A percentile compares a stretch with the other conserved stretches of the same genome.
Evolutionary conservation across 768 basidiomycete species (phyloP).

Genomic region (Mycena chlorophos): DNA sequence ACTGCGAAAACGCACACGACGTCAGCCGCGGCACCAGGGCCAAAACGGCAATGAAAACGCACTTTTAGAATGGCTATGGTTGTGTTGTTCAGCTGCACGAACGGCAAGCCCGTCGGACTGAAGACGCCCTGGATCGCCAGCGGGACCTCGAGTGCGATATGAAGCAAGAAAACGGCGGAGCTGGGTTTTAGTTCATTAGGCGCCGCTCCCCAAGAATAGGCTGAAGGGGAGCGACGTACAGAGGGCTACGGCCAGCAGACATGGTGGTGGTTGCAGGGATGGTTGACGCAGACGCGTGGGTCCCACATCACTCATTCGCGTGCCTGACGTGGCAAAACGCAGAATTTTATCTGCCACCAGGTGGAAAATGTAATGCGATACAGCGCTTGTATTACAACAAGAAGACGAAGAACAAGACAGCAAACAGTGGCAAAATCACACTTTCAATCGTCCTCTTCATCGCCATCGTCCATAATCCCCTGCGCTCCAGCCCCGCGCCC

Average conservation of each 20-base stretch:
- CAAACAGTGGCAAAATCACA: not conserved
- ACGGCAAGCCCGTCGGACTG: slow-evolving; percentile 63
- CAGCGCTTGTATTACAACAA: no score
- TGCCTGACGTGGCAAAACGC: no score
- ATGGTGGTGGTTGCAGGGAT: not conserved
- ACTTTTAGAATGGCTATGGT: slow-evolving; percentile 76
- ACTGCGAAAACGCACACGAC: slow-evolving; percentile 36
- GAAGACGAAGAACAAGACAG: no score
- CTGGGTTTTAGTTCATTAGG: slow-evolving; percentile 30
- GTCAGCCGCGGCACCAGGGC: not conserved
- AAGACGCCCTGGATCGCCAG: slow-evolving; percentile 75
- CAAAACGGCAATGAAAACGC: no score
- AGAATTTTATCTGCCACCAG: no score
- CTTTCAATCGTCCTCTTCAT: slow-evolving; percentile 12
- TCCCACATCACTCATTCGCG: not conserved
- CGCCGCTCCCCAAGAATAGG: not conserved
- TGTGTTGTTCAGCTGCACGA: slow-evolving; percentile 82
- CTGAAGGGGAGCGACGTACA: not conserved
- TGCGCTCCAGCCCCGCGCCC: slow-evolving; percentile 25
- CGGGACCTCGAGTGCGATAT: slow-evolving; percentile 78
- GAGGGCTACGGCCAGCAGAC: slow-evolving; percentile 2
- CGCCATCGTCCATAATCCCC: slow-evolving; percentile 16
- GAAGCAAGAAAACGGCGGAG: slow-evolving; percentile 71
- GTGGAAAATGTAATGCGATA: no score
- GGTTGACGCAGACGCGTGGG: not conserved